Percentiles rank a stretch among this genome's conserved stretches.
These are phyloP conservation scores for Fusarium solani-melongenae DNA, from an alignment of 2,329 filamentous ascomycete genomes.

Conservation along the genomic window DNA sequence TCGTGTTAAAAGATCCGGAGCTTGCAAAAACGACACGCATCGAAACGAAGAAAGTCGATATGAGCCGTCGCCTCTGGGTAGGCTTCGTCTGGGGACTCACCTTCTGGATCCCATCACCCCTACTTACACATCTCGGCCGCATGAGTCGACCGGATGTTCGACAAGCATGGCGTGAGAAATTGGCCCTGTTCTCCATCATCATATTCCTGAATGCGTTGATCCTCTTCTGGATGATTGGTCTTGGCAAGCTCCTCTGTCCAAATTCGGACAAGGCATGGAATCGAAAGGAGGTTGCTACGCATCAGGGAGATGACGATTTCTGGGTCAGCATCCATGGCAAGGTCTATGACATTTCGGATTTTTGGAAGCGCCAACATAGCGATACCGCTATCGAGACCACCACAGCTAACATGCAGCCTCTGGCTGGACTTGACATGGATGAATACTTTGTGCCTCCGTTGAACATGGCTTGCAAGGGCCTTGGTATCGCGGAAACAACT, in stretches of 20 bases:
- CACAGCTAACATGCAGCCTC: slow-evolving; percentile 75
- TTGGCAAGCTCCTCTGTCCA: slow-evolving; percentile 88
- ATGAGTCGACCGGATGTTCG: slow-evolving; percentile 98
- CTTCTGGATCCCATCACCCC: slow-evolving; percentile 92
- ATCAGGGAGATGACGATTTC: slow-evolving; percentile 80
- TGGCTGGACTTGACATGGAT: slow-evolving; percentile 83
- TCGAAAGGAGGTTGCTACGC: slow-evolving; percentile 72
- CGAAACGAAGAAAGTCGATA: slow-evolving; percentile 73
- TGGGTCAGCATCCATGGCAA: slow-evolving; percentile 88
- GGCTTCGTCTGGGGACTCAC: slow-evolving; percentile 85
- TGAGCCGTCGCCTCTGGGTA: slow-evolving; percentile 81
- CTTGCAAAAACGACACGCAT: slow-evolving; percentile 81
- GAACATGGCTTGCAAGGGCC: slow-evolving; percentile 75
- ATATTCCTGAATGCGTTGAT: slow-evolving; percentile 82
- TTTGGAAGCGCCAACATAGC: slow-evolving; percentile 87
- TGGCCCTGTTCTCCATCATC: slow-evolving; percentile 86
- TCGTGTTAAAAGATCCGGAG: slow-evolving; percentile 70
- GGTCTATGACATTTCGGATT: slow-evolving; percentile 93
- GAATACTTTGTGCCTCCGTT: slow-evolving; percentile 87
- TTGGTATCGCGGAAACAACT: slow-evolving; percentile 71
- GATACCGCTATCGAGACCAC: slow-evolving; percentile 73
- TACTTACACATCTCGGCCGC: slow-evolving; percentile 81
- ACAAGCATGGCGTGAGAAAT: slow-evolving; percentile 96
- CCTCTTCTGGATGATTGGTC: slow-evolving; percentile 91
- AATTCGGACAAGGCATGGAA: slow-evolving; percentile 93